Base-by-base conservation (phyloP, 768 basidiomycete genomes). In the Podaxis sp. region DNA sequence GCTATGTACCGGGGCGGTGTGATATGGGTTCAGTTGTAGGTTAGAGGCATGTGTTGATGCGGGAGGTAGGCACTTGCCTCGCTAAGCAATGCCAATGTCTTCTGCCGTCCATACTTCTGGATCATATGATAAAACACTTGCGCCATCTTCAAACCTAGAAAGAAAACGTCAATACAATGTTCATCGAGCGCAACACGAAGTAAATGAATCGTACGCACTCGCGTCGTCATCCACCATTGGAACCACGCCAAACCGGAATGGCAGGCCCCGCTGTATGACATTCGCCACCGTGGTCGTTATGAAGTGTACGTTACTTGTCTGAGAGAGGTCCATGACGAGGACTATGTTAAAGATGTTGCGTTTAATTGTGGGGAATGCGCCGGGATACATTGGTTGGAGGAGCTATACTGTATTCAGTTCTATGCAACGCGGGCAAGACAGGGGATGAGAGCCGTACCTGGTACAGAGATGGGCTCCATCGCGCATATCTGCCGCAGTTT, bases 181-280 rank as follows among this genome's bases (percentile, higher is more conserved):
- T 40, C 39, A 33, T 30, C 26, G 24, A 24, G 7, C 1, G 8
- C 33, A 9, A 33, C 33, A 51, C 12, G 33, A 38, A 57, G 59
- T 19, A 36, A 30, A 17, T 42, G 42, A 52, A 3, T 5, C 17
- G 38, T 1, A 69, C 72, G 39, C 38, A 80, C 82, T 76, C 66
- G 79, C 76, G 52, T 80, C 76, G 3, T 76, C 86, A 61, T 88
- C 85, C 2, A 86, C 72, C 38, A 86, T 75, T 1, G 94, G 95
- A 1, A 96, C 93, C 52, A 98, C 71, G 12, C 96, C 96, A 72
- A 95, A 95, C 17, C 93, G 80, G 66, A 95, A 83, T 0, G 95
- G 93, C 49, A 93, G 78, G 15, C 81, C 83, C 38, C 93, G 81
- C 30, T 84, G 76, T 57, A 99, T 86, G 71, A 96, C 87, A 61